Conservation (phyloP, 2,329 filamentous ascomycete species). For the Colletotrichum sansevieriae region DNA sequence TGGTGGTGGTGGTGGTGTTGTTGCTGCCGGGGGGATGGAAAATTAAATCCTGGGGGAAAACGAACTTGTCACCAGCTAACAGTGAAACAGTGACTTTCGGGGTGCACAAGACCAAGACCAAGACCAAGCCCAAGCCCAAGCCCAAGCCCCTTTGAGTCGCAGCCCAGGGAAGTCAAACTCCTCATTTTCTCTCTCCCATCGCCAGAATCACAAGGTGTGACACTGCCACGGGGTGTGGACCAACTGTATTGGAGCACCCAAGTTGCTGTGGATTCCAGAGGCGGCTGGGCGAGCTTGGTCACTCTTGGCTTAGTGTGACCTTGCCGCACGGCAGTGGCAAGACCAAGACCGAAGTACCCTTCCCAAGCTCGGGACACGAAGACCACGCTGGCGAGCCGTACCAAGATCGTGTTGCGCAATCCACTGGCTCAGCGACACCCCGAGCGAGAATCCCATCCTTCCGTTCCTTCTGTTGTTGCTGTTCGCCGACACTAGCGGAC, state of each 20-base stretch:
- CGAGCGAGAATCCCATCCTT: conserved; percentile 26
- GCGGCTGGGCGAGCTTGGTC: conserved; percentile 37
- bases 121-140: not conserved
- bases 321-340: conserved; percentile 19
- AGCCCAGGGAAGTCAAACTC: no score
- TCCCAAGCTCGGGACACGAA: conserved; percentile 16
- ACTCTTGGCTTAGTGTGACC: conserved; percentile 34
- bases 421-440: conserved; percentile 25
- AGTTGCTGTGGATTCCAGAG: conserved; percentile 40
- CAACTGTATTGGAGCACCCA: conserved; percentile 37
- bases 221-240: conserved; percentile 21
- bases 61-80: conserved; percentile 29
- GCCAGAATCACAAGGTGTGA: no score
- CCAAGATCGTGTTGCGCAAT: conserved; percentile 42
- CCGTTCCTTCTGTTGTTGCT: conserved; percentile 15
- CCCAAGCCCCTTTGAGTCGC: not conserved
- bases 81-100: conserved; percentile 36
- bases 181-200: not conserved
- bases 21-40: conserved; percentile 1
- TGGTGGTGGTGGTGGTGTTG: conserved; percentile 3
- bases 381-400: conserved; percentile 26
- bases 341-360: conserved; percentile 29
- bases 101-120: no score
- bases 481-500: conserved; percentile 29
- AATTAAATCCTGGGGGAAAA: conserved; percentile 8